Evolutionary conservation across 768 basidiomycete genomes (phyloP).

Genomic region (Amanita rubescens): DNA sequence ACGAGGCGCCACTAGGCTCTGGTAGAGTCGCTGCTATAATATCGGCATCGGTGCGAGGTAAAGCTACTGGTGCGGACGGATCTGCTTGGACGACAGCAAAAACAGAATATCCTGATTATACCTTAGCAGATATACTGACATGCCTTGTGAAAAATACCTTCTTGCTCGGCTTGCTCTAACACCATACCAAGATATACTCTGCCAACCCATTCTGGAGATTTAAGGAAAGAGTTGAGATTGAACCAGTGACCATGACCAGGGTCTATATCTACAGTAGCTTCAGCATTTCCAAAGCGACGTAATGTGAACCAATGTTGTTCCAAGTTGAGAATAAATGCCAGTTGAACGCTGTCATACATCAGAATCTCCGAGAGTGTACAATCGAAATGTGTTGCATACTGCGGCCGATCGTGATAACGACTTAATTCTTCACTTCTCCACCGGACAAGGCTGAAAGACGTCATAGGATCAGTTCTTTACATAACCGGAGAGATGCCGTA

Average conservation of each 20-base stretch:
- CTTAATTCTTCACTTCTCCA: constrained; percentile 85
- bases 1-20: constrained; percentile 35
- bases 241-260: constrained; percentile 70
- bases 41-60: constrained; percentile 67
- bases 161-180: constrained; percentile 77
- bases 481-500: constrained; percentile 22
- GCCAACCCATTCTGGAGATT: constrained; percentile 74
- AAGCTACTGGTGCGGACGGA: constrained; percentile 39
- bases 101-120: constrained; percentile 65
- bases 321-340: constrained; percentile 83
- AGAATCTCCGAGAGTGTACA: neutral
- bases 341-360: constrained; percentile 49
- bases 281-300: constrained; percentile 63
- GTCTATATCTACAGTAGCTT: constrained; percentile 33
- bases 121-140: neutral
- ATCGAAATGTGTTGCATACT: constrained; percentile 44
- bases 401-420: constrained; percentile 64
- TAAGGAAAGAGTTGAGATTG: constrained; percentile 74
- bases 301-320: constrained; percentile 88
- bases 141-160: constrained; percentile 42
- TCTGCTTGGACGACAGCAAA: constrained; percentile 69
- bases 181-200: constrained; percentile 81
- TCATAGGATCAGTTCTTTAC: constrained; percentile 7
- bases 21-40: constrained; percentile 58
- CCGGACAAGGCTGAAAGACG: constrained; percentile 52